Base-by-base conservation (phyloP, 2,329 filamentous ascomycete genomes). In the Endocalyx cinctus region DNA sequence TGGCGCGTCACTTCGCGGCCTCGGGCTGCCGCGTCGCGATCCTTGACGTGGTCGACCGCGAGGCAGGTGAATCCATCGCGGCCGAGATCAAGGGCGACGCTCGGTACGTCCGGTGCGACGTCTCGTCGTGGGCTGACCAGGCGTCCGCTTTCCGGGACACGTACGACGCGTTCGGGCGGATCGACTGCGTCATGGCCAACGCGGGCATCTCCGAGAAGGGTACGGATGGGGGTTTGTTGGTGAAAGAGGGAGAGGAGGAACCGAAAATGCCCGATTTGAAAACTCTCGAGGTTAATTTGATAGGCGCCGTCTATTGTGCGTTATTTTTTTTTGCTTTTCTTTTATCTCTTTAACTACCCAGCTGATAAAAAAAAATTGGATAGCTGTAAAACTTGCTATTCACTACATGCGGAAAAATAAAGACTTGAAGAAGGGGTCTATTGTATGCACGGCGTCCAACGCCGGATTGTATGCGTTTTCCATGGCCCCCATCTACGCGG, bases 391-490 rank as follows among this genome's bases (percentile, higher is more conserved):
- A 42, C 49, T 74, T 10, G 70, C 60, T 0, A 58, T 61, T 6
- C 61, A 72, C 42, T 75, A 75, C 39, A 66, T 75, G 52, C 54
- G 58, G 15, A 69, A 66, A 44, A 72, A 70, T 33, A 44, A 52
- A 1, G 51, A 45, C 10, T 40, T 42, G 17, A 49, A 59, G n/a
- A 56, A 60, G 17, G 69, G 69, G 0, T 59, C 57, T 6, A 70
- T 75, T 26, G 59, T 74, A 31, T 73, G 69, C 55, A 74, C 71
- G 0, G 64, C 70, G 0, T 73, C 69, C 4, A 73, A 72, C 46
- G 69, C 67, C 2, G 71, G 70, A 1, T 31, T 74, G 1, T 74
- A 75, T 40, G 59, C 69, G 0, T 72, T 75, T 34, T 63, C 69
- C 0, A 60, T 66, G 3, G 66, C 68, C 2, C 71, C 71, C 1